Percentiles rank a stretch among this genome's conserved stretches.
Conservation (phyloP, 352 stramenopile genomes). For the Globisporangium splendens region DNA sequence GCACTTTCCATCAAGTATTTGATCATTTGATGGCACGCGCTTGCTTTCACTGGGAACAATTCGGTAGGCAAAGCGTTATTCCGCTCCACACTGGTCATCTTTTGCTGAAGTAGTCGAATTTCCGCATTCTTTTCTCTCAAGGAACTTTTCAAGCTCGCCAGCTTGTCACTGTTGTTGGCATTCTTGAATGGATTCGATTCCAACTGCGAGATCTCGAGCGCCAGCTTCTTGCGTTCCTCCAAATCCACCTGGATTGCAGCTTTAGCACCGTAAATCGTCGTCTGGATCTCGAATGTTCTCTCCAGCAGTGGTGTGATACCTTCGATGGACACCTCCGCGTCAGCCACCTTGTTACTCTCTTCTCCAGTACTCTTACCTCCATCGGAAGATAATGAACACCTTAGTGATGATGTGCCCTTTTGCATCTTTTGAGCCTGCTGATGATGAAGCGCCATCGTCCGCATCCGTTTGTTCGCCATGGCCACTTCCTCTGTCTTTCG, state of each 20-base stretch:
- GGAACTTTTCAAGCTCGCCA: constrained; percentile 30
- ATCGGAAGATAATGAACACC: not conserved
- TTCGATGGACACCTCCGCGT: constrained; percentile 19
- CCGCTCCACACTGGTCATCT: constrained; percentile 51
- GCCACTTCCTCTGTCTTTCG: constrained; percentile 55
- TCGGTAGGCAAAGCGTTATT: constrained; percentile 30
- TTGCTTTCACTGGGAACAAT: constrained; percentile 38
- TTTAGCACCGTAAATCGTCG: constrained; percentile 45
- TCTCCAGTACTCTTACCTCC: not conserved
- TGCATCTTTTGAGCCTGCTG: constrained; percentile 24
- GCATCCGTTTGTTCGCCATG: constrained; percentile 40
- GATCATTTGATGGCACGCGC: constrained; percentile 54
- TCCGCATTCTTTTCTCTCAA: constrained; percentile 49
- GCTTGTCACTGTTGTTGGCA: constrained; percentile 15
- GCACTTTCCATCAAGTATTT: constrained; percentile 38
- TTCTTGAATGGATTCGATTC: constrained; percentile 11
- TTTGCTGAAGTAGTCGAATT: constrained; percentile 63
- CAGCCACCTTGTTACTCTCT: constrained; percentile 5
- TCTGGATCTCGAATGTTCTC: constrained; percentile 38
- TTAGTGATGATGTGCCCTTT: constrained; percentile 10
- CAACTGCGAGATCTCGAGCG: constrained; percentile 30
- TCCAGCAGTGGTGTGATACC: constrained; percentile 29
- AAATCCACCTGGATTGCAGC: constrained; percentile 47
- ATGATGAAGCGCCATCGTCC: constrained; percentile 25
- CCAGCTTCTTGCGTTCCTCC: constrained; percentile 48